These are phyloP conservation scores for Alternaria metachromatica DNA, from an alignment of 2,329 filamentous ascomycete species.

Conservation along the genomic window DNA sequence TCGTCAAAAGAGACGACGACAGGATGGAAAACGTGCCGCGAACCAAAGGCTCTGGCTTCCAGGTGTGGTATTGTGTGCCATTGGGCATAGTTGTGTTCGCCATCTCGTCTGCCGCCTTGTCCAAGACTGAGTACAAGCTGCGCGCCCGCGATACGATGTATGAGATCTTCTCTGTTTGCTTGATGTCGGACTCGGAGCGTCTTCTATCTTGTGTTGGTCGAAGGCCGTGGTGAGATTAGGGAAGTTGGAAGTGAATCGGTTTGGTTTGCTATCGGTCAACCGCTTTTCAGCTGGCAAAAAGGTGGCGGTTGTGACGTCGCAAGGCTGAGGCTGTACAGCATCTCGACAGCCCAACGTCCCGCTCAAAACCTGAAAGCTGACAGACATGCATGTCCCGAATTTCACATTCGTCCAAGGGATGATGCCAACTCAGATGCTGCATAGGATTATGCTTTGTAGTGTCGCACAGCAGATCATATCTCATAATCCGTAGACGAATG, in stretches of 20 bases:
- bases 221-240: not conserved
- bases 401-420: not conserved
- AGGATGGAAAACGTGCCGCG: not conserved
- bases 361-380: not conserved
- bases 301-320: not conserved
- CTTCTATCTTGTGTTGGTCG: not conserved
- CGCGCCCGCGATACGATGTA: not conserved
- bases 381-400: not conserved
- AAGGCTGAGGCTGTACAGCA: not conserved
- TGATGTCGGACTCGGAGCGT: no score
- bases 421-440: fast-evolving
- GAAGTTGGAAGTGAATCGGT: not conserved
- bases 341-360: not conserved
- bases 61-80: not conserved
- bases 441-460: fast-evolving
- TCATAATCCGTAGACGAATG: slow-evolving; percentile 52
- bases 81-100: not conserved
- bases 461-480: not conserved
- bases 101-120: not conserved
- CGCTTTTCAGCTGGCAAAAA: not conserved
- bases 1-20: not conserved
- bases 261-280: not conserved
- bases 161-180: not conserved
- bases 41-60: not conserved
- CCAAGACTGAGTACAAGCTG: not conserved